These are phyloP conservation scores for Fusarium phyllophilum DNA, from an alignment of 2,329 filamentous ascomycete genomes.

Conservation along the genomic window DNA sequence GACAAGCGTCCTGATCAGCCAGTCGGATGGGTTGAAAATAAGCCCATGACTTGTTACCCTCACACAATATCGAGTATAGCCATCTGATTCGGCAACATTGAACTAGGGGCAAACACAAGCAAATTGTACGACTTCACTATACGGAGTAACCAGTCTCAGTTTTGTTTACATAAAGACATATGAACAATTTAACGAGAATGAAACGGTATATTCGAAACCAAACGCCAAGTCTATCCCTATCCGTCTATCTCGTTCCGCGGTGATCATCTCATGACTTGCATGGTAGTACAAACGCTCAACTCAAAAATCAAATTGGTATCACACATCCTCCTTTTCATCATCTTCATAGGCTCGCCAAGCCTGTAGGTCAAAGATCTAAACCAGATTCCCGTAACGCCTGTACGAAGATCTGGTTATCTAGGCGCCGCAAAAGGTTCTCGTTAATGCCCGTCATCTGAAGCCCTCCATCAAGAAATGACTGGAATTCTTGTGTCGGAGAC, in stretches of 20 bases:
- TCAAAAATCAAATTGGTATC: slow-evolving; percentile 22
- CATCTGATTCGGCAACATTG: background rate
- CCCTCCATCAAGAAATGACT: background rate
- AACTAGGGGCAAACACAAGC: too few species aligned
- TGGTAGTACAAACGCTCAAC: background rate
- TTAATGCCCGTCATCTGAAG: background rate
- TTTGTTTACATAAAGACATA: background rate
- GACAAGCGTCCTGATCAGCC: background rate
- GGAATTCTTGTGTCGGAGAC: background rate
- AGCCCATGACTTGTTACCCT: background rate
- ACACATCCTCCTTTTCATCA: background rate
- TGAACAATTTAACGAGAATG: background rate
- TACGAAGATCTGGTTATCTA: background rate
- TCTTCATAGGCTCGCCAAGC: background rate
- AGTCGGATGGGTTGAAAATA: background rate
- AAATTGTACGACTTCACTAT: background rate
- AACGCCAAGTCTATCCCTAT: background rate
- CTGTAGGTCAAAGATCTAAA: background rate
- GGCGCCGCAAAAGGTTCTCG: background rate
- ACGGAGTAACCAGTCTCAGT: background rate
- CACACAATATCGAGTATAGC: background rate
- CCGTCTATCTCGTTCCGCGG: background rate
- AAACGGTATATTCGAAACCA: background rate
- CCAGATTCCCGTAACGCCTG: background rate
- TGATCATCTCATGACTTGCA: background rate